These are phyloP conservation scores for Nepenthes mirabilis DNA, from an alignment of 148 eudicot species.

Conservation along the genomic window DNA sequence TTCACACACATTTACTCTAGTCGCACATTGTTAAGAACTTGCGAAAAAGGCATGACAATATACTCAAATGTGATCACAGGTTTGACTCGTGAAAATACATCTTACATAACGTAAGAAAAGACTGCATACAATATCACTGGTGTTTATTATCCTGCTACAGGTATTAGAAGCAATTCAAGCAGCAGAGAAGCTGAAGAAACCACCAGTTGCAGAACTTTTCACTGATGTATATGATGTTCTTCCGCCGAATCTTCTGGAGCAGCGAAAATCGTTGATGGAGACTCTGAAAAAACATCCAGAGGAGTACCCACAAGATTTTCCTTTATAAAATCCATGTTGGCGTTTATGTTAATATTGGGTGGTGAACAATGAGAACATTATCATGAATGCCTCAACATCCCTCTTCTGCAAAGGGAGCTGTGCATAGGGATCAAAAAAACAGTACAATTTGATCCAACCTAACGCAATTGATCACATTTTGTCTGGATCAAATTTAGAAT, in stretches of 20 bases:
- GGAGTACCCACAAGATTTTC: constrained; percentile 28
- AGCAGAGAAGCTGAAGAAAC: constrained; percentile 57
- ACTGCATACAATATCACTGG: neutral
- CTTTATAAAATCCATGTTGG: constrained; percentile 8
- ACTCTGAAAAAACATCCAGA: constrained; percentile 18
- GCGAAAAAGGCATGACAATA: neutral
- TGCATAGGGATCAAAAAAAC: too few species aligned
- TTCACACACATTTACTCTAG: neutral
- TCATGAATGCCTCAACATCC: neutral
- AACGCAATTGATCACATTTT: too few species aligned
- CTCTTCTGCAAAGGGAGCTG: too few species aligned
- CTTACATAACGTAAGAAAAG: too few species aligned
- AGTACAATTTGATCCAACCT: too few species aligned
- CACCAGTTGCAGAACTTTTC: constrained; percentile 47
- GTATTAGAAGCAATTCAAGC: constrained; percentile 49
- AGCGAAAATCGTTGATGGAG: constrained; percentile 25
- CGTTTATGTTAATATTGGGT: too few species aligned
- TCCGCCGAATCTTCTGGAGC: constrained; percentile 37
- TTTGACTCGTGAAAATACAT: too few species aligned
- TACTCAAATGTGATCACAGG: too few species aligned
- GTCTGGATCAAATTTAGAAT: too few species aligned
- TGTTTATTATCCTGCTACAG: constrained; percentile 17
- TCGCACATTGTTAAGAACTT: neutral
- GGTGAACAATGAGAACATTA: too few species aligned
- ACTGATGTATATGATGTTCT: constrained; percentile 48